A percentile compares a stretch with the other conserved stretches of the same genome.
Conservation (phyloP, 208 protist genomes). For the Endotrypanum monterogeii region DNA sequence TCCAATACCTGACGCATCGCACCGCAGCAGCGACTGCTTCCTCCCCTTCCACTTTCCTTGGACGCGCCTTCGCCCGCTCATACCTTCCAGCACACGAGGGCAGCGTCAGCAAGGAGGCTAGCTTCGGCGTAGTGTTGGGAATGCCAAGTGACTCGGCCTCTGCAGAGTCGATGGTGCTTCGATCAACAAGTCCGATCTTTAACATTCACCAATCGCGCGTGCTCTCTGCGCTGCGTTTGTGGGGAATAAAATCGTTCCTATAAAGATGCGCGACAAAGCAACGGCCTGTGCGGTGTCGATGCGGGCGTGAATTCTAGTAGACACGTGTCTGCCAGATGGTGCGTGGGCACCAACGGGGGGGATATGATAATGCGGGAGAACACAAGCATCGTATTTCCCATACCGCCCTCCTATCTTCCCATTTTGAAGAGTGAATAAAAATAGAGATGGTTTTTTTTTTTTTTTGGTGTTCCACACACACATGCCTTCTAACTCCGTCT, state of each 20-base stretch:
- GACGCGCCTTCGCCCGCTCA: conserved; percentile 35
- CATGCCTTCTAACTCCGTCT: too few species aligned
- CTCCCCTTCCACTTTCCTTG: conserved; percentile 30
- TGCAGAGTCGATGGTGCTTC: conserved; percentile 42
- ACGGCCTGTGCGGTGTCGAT: too few species aligned
- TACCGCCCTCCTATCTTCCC: too few species aligned
- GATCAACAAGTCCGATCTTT: conserved; percentile 69
- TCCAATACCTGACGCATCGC: conserved; percentile 54
- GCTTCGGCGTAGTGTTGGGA: conserved; percentile 57
- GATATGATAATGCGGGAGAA: too few species aligned
- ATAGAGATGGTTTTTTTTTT: too few species aligned
- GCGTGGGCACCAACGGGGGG: too few species aligned
- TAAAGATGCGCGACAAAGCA: too few species aligned
- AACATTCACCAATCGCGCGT: conserved; percentile 70
- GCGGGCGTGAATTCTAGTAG: too few species aligned
- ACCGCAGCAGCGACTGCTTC: conserved; percentile 6
- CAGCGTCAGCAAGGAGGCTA: background rate
- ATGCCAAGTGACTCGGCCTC: conserved; percentile 10
- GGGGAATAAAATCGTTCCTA: conserved; percentile 49
- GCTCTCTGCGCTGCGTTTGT: conserved; percentile 41
- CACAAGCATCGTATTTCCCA: too few species aligned
- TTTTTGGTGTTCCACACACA: too few species aligned
- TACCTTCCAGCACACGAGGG: conserved; percentile 41
- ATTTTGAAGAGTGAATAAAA: too few species aligned
- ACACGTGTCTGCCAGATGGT: too few species aligned